phyloP scores from a whole-genome alignment of 2,329 filamentous ascomycete genomes.

The Pseudocercospora macadamiae region DNA sequence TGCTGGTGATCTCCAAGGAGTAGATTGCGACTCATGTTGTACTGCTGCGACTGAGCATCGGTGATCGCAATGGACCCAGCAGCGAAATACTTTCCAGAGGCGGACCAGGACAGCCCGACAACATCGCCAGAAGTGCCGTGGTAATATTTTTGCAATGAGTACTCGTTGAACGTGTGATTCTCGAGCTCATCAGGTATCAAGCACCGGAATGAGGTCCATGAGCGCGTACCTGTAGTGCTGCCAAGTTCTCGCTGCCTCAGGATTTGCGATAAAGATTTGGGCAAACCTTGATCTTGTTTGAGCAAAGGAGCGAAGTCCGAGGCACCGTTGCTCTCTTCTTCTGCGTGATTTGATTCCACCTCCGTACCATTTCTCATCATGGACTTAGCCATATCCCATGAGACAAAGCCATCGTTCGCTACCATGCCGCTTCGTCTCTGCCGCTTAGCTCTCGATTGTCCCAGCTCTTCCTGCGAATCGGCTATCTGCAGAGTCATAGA shows the following conservation, averaged over 20 bases:
- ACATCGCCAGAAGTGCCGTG: constrained; percentile 64
- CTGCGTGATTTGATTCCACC: background rate
- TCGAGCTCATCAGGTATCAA: constrained; percentile 31
- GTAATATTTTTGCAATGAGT: constrained; percentile 53
- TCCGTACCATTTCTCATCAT: constrained; percentile 3
- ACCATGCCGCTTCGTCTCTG: constrained; percentile 9
- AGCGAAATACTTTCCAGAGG: constrained; percentile 57
- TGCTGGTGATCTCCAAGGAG: constrained; percentile 53
- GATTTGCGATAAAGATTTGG: constrained; percentile 24
- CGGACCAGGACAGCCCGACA: constrained; percentile 59
- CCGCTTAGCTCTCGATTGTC: constrained; percentile 11
- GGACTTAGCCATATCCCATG: constrained; percentile 26
- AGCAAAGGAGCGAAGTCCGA: background rate
- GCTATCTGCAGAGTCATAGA: background rate
- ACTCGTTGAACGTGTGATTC: constrained; percentile 41
- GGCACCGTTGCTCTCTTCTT: background rate
- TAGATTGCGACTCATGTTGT: constrained; percentile 62
- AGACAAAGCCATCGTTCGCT: constrained; percentile 28
- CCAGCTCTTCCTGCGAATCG: constrained; percentile 6
- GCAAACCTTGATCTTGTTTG: constrained; percentile 24
- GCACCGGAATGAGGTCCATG: constrained; percentile 20
- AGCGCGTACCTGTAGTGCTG: constrained; percentile 14
- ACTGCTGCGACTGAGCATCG: constrained; percentile 61
- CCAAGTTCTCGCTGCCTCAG: constrained; percentile 36
- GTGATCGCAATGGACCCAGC: constrained; percentile 60